Conservation (phyloP, 352 stramenopile genomes). For the Phytophthora nicotianae region DNA sequence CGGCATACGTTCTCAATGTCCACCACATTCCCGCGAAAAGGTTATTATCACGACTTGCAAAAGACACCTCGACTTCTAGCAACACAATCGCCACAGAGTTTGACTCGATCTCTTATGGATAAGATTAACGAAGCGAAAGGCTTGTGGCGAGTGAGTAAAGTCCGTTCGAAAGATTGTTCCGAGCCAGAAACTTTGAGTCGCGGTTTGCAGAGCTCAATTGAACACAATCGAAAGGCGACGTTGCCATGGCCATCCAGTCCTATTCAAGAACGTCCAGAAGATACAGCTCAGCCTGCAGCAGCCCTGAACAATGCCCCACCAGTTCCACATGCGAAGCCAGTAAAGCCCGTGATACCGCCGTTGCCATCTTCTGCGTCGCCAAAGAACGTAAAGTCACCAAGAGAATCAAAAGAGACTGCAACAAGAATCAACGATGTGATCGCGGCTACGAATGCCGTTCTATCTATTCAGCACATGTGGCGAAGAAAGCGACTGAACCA, state of each 20-base stretch:
- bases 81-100: neutral
- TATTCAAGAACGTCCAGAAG: neutral
- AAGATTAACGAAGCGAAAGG: slow-evolving; percentile 50
- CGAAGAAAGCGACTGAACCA: neutral
- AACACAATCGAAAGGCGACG: neutral
- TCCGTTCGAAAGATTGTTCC: neutral
- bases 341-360: slow-evolving; percentile 21
- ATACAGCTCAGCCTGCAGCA: neutral
- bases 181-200: neutral
- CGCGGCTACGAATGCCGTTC: slow-evolving; percentile 8
- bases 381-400: neutral
- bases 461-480: slow-evolving; percentile 23
- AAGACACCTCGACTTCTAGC: neutral
- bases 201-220: slow-evolving; percentile 2
- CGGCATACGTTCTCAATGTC: neutral
- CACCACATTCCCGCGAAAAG: neutral
- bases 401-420: neutral
- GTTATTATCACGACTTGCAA: too few species aligned
- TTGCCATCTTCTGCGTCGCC: neutral
- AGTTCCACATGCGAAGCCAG: slow-evolving; percentile 29
- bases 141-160: slow-evolving; percentile 10
- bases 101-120: slow-evolving; percentile 36
- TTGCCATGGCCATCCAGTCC: neutral
- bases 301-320: slow-evolving; percentile 4
- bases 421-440: slow-evolving; percentile 12